Evolutionary conservation across 257 asterid species (phyloP).

Genomic region (Apocynum venetum): DNA sequence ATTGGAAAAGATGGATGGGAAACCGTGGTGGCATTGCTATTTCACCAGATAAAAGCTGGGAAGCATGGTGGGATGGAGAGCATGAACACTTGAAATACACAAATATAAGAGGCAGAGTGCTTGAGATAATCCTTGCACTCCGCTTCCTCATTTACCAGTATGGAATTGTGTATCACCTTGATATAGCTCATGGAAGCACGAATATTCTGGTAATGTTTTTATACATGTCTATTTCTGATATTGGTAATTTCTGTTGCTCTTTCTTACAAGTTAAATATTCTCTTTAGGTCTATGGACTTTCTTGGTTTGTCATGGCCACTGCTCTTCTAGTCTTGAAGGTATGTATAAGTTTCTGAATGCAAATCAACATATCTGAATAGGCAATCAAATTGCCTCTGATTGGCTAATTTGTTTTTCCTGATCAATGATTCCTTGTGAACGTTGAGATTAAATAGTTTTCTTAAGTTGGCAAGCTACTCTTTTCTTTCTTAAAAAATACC

Average conservation of each 20-base stretch:
- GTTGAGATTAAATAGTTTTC: no score
- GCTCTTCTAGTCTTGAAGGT: slow-evolving; percentile 87
- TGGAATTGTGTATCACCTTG: slow-evolving; percentile 92
- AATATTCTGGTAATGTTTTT: slow-evolving; percentile 49
- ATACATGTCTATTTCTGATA: neutral
- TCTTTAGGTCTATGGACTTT: slow-evolving; percentile 82
- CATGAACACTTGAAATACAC: slow-evolving; percentile 86
- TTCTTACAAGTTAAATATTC: slow-evolving; percentile 16
- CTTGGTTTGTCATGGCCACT: slow-evolving; percentile 88
- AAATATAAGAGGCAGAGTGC: slow-evolving; percentile 60
- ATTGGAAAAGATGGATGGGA: slow-evolving; percentile 99
- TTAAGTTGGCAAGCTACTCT: no score
- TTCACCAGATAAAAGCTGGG: slow-evolving; percentile 91
- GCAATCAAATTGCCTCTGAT: neutral
- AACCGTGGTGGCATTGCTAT: slow-evolving; percentile 97
- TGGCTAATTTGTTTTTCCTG: neutral
- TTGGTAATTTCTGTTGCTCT: slow-evolving; percentile 18
- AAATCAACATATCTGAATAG: neutral
- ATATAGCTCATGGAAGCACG: slow-evolving; percentile 68
- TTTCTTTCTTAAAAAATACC: no score
- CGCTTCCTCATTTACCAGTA: slow-evolving; percentile 90
- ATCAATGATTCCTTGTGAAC: neutral
- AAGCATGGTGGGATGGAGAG: slow-evolving; percentile 97
- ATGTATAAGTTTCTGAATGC: neutral
- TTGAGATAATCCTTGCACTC: slow-evolving; percentile 71